A percentile compares a stretch with the other conserved stretches of the same genome.
Evolutionary conservation across 306 rosid genomes (phyloP).

Genomic region (Ammopiptanthus mongolicus): DNA sequence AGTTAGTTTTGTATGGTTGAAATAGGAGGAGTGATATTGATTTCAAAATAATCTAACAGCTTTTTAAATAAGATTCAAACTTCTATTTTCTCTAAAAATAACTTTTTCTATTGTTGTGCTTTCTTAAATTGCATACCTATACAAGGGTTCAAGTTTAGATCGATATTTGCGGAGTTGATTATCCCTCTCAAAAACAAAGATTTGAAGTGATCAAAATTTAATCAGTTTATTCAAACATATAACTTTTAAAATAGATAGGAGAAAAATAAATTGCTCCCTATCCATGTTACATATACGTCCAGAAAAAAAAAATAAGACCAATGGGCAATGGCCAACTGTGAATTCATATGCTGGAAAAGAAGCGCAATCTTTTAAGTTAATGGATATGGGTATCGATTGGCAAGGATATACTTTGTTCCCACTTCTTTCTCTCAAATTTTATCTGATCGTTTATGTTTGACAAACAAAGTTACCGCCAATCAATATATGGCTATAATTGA

Average conservation of each 20-base stretch:
- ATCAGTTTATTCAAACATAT: too few species aligned
- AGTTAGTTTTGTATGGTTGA: too few species aligned
- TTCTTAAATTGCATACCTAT: too few species aligned
- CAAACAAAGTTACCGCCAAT: constrained; percentile 1
- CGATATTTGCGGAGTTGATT: too few species aligned
- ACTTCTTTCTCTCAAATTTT: neutral
- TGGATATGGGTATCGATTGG: neutral
- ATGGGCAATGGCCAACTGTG: constrained; percentile 12
- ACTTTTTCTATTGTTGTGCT: too few species aligned
- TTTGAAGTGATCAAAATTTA: too few species aligned
- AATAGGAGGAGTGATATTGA: too few species aligned
- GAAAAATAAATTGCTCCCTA: neutral
- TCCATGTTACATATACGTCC: neutral
- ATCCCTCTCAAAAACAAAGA: too few species aligned
- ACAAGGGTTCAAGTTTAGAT: too few species aligned
- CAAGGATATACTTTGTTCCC: neutral
- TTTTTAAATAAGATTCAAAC: too few species aligned
- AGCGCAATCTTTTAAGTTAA: neutral
- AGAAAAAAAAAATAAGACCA: neutral
- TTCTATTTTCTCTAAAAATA: too few species aligned
- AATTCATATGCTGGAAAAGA: constrained; percentile 2
- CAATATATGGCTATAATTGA: neutral
- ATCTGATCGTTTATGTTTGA: neutral
- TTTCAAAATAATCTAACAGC: too few species aligned
- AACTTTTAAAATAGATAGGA: neutral